phyloP scores from a whole-genome alignment of 2,329 filamentous ascomycete genomes.

The Alternaria brassicae region DNA sequence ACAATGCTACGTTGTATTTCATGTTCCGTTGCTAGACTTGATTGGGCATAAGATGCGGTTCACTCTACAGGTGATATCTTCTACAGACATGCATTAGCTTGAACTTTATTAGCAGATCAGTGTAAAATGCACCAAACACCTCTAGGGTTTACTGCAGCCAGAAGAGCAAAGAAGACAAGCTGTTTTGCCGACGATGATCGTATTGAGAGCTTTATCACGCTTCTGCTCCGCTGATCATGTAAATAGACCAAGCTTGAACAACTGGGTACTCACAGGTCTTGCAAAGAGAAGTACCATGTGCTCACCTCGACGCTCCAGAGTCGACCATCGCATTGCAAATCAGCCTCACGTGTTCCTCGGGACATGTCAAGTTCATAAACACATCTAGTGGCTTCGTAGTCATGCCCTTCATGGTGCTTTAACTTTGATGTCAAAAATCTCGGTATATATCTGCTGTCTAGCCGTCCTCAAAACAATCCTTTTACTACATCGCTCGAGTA shows the following conservation, averaged over 20 bases:
- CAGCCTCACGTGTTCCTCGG: not conserved
- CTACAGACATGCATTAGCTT: not conserved
- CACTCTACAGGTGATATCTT: not conserved
- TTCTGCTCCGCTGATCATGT: not conserved
- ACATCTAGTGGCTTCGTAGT: not conserved
- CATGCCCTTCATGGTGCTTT: too few relatives aligned
- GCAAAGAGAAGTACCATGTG: not conserved
- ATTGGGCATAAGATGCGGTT: not conserved
- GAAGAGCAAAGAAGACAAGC: not conserved
- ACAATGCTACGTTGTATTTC: not conserved
- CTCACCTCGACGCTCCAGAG: not conserved
- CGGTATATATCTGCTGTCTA: not conserved
- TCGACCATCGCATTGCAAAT: accelerated
- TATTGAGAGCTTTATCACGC: not conserved
- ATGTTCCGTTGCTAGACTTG: not conserved
- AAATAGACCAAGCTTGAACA: not conserved
- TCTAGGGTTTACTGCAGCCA: too few relatives aligned
- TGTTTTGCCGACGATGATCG: not conserved
- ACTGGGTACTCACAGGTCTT: not conserved
- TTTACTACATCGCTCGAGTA: too few relatives aligned
- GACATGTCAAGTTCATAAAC: not conserved
- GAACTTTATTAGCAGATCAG: not conserved
- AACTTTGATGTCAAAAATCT: too few relatives aligned
- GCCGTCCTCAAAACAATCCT: too few relatives aligned
- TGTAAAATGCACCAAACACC: not conserved